A percentile compares a stretch with the other conserved stretches of the same genome.
phyloP scores from a whole-genome alignment of 225 moss, liverwort and hornwort genomes.

The Sphagnum tenellum region DNA sequence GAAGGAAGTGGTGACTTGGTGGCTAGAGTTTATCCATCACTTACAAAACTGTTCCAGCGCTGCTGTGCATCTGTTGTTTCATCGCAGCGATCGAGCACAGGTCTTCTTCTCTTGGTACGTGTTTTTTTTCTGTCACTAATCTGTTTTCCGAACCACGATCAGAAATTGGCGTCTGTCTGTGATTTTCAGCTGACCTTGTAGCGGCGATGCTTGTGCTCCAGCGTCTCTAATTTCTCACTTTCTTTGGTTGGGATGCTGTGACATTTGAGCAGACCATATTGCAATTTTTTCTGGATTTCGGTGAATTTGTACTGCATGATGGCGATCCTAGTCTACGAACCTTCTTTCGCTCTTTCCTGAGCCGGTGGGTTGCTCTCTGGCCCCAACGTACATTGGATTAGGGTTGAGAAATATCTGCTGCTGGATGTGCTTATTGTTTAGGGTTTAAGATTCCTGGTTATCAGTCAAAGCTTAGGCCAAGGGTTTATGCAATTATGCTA shows the following conservation, averaged over 20 bases:
- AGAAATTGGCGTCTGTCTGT: neutral
- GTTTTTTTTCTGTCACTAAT: neutral
- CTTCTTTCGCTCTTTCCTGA: slow-evolving; percentile 76
- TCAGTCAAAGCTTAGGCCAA: no score
- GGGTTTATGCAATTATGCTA: no score
- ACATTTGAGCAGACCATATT: slow-evolving; percentile 51
- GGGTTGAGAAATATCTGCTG: no score
- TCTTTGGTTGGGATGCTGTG: neutral
- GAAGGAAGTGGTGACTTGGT: slow-evolving; percentile 65
- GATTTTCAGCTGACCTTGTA: no score
- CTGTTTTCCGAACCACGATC: neutral
- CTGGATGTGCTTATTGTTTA: no score
- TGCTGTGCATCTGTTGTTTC: slow-evolving; percentile 42
- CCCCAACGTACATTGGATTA: no score
- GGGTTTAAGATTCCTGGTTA: no score
- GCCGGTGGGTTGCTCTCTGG: slow-evolving; percentile 30
- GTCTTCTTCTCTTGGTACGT: slow-evolving; percentile 64
- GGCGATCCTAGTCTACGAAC: slow-evolving; percentile 66
- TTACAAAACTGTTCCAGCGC: slow-evolving; percentile 74
- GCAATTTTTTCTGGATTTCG: slow-evolving; percentile 83
- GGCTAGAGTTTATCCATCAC: slow-evolving; percentile 63
- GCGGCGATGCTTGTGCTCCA: no score
- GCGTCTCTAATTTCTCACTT: no score
- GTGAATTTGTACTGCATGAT: slow-evolving; percentile 76
- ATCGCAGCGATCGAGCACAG: slow-evolving; percentile 60